Base-by-base conservation (phyloP, 495 filamentous ascomycete genomes). In the Penicillium verhagenii region DNA sequence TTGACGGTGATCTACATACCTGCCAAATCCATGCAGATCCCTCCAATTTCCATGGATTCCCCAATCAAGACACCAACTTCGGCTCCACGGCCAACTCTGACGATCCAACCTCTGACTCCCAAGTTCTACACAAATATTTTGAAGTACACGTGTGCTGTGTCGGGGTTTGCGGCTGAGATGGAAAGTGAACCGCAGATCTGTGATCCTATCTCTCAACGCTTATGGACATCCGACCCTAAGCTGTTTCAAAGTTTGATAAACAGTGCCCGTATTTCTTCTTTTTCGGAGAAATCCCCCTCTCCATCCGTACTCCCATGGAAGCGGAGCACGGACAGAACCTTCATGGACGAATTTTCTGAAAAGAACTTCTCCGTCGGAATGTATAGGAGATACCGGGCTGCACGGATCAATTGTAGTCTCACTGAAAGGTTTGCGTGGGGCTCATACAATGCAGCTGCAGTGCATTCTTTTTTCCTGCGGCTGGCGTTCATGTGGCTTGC, bases 121-220 rank as follows among this genome's bases (percentile, higher is more conserved):
- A 18, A 21, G 20, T 50, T 50, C 33, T 50, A 50, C 48, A 50
- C 48, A 7, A 38, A 28, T 13, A 50, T 50, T 50, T 2, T 21
- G 3, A 38, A 50, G n/a, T 50, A 50, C 18, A 1, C 14, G 11
- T 25, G 31, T 33, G 18, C 28, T 29, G 19, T 19, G 13, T 19
- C 10, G 2, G 46, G 24, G 14, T 33, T 48, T 35, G 0, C 16
- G 5, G 24, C 25, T 18, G 46, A 48, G 16, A 35, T 35, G 3
- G 24, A 48, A 28, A 33, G 10, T 19, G 13, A 28, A 14, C 46
- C 46, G 4, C 28, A 35, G 6, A 20, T 21, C 14, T 21, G n/a
- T 29, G 46, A 48, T 21, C 28, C 46, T 10, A 33, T 48, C 28
- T 48, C 46, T 14, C 24, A 48, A 33, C 46, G 46, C 11, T 10